These are phyloP conservation scores for Mucor indicus DNA, from an alignment of 371 early-diverging fungal genomes.

Conservation along the genomic window DNA sequence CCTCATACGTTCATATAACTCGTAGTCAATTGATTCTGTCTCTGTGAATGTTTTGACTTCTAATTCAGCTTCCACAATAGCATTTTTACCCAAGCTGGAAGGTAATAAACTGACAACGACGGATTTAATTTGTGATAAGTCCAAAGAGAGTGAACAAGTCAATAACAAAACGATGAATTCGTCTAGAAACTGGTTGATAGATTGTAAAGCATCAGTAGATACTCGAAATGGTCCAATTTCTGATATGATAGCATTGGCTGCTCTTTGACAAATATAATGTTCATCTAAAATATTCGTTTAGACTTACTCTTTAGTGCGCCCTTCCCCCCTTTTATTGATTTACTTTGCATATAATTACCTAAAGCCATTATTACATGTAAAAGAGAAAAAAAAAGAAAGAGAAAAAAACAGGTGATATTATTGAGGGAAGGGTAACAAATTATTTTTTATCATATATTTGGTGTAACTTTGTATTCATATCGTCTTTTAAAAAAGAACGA, in stretches of 20 bases:
- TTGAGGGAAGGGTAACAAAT: no score
- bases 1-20: constrained; percentile 45
- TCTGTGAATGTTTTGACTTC: constrained; percentile 66
- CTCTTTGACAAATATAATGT: constrained; percentile 63
- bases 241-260: constrained; percentile 68
- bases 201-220: constrained; percentile 59
- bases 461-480: no score
- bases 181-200: constrained; percentile 62
- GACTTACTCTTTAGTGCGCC: no score
- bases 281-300: constrained; percentile 25
- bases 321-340: no score
- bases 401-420: no score
- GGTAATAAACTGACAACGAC: constrained; percentile 52
- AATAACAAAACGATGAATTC: constrained; percentile 56
- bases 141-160: constrained; percentile 51
- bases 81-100: constrained; percentile 61
- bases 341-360: no score
- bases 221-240: constrained; percentile 62
- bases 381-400: no score
- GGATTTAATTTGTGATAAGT: constrained; percentile 54
- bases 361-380: no score
- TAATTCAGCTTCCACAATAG: constrained; percentile 67
- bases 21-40: constrained; percentile 51
- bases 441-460: no score
- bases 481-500: no score